phyloP scores from a whole-genome alignment of 2,329 filamentous ascomycete genomes.

The Cladosporium sp. region DNA sequence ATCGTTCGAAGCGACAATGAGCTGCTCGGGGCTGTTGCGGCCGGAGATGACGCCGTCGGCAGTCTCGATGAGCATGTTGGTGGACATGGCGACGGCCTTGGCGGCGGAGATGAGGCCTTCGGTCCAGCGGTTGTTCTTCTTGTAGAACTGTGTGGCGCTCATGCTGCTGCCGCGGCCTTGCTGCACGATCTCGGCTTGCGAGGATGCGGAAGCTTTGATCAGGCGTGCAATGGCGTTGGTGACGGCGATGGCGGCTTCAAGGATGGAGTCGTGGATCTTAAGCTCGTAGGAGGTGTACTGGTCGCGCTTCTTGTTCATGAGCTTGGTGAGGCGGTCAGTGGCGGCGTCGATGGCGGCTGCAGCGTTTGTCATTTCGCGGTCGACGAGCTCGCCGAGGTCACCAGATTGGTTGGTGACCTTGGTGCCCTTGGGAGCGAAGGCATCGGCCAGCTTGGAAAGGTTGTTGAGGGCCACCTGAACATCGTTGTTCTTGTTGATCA shows the following conservation, averaged over 20 bases:
- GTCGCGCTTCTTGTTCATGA: conserved; percentile 95
- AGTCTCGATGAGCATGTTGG: conserved; percentile 95
- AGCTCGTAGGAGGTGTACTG: conserved; percentile 95
- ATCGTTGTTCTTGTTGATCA: conserved; percentile 96
- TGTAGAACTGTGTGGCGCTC: conserved; percentile 92
- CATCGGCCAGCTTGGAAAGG: conserved; percentile 87
- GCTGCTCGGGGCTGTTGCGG: conserved; percentile 89
- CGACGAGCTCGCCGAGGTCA: conserved; percentile 88
- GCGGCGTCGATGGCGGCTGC: conserved; percentile 94
- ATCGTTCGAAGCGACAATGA: conserved; percentile 96
- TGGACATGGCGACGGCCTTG: conserved; percentile 90
- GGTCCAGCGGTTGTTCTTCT: conserved; percentile 99
- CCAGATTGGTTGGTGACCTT: conserved; percentile 75
- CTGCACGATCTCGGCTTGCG: conserved; percentile 94
- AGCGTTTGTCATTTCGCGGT: conserved; percentile 85
- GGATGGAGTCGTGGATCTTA: conserved; percentile 89
- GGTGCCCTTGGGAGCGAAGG: conserved; percentile 76
- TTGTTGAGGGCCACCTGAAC: conserved; percentile 91
- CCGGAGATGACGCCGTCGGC: conserved; percentile 91
- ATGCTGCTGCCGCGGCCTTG: conserved; percentile 73
- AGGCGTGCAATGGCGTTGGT: conserved; percentile 90
- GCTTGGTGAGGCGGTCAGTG: conserved; percentile 79
- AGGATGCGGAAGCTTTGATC: conserved; percentile 89
- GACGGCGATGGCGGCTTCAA: conserved; percentile 88
- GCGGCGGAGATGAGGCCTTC: conserved; percentile 95